Percentiles rank a stretch among this genome's conserved stretches.
Conservation (phyloP, 331 rosid genomes). For the Pyrus hybrid region DNA sequence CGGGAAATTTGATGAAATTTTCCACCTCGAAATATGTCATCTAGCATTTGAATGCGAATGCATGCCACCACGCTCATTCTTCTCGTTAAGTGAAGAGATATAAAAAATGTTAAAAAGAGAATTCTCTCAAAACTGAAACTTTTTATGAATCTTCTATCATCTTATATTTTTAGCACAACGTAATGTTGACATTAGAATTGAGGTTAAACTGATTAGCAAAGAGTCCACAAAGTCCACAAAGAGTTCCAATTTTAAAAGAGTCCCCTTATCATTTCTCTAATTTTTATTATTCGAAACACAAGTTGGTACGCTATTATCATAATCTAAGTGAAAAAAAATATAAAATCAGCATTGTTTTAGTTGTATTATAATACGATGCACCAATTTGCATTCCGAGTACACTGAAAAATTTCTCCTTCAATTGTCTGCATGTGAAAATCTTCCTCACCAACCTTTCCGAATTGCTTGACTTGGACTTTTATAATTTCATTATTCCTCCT, state of each 20-base stretch:
- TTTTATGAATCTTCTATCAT: too few relatives aligned
- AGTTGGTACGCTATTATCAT: too few relatives aligned
- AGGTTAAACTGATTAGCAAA: too few relatives aligned
- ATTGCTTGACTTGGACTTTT: neutral
- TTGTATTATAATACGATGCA: too few relatives aligned
- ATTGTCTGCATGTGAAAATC: neutral
- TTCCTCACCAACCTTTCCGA: conserved; percentile 1
- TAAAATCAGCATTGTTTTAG: too few relatives aligned
- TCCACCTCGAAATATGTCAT: conserved; percentile 3
- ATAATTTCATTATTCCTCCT: neutral
- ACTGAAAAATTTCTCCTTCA: neutral
- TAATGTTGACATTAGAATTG: too few relatives aligned
- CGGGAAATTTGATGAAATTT: conserved; percentile 1
- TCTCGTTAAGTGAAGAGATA: neutral
- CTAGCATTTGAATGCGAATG: conserved; percentile 9
- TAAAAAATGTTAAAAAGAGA: accelerated
- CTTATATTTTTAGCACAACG: too few relatives aligned
- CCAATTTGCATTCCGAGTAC: neutral
- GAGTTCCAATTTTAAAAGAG: too few relatives aligned
- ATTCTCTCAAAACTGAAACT: accelerated
- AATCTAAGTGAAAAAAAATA: too few relatives aligned
- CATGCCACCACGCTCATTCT: neutral
- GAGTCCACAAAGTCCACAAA: too few relatives aligned
- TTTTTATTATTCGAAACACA: too few relatives aligned
- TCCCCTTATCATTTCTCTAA: neutral